Conservation (phyloP, 2,329 filamentous ascomycete genomes). For the Coleophoma eucalyptorum region DNA sequence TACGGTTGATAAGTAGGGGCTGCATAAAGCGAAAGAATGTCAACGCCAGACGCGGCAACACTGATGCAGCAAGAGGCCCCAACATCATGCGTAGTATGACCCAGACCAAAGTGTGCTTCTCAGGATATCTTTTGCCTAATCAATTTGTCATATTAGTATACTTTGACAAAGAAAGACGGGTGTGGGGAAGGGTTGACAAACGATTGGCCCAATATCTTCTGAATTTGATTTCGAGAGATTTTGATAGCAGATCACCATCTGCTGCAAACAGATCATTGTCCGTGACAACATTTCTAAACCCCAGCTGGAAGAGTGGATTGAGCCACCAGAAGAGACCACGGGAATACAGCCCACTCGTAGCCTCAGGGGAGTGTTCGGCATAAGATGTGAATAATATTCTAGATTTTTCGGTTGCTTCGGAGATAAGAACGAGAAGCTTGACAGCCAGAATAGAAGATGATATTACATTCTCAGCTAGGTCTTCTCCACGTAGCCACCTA, state of each 20-base stretch:
- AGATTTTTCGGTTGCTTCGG: slow-evolving; percentile 16
- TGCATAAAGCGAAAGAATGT: slow-evolving; percentile 17
- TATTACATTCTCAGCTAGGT: slow-evolving; percentile 1
- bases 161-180: background rate
- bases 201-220: slow-evolving; percentile 9
- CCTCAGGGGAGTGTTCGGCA: slow-evolving; percentile 17
- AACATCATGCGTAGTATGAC: slow-evolving; percentile 11
- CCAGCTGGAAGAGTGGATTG: slow-evolving; percentile 26
- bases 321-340: slow-evolving; percentile 32
- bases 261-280: slow-evolving; percentile 22
- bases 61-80: slow-evolving; percentile 6
- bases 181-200: background rate
- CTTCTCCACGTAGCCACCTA: slow-evolving; percentile 10
- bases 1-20: slow-evolving; percentile 13
- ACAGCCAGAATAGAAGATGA: slow-evolving; percentile 9
- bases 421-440: slow-evolving; percentile 13
- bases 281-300: slow-evolving; percentile 23
- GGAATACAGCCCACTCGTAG: slow-evolving; percentile 28
- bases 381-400: slow-evolving; percentile 8
- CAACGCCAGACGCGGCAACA: slow-evolving; percentile 11
- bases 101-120: slow-evolving; percentile 13
- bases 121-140: slow-evolving; percentile 6
- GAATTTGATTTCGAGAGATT: slow-evolving; percentile 8
- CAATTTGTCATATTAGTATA: slow-evolving; percentile 1
- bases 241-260: slow-evolving; percentile 11